Conservation (phyloP, 495 filamentous ascomycete species). For the Tuber microsphaerosporum region DNA sequence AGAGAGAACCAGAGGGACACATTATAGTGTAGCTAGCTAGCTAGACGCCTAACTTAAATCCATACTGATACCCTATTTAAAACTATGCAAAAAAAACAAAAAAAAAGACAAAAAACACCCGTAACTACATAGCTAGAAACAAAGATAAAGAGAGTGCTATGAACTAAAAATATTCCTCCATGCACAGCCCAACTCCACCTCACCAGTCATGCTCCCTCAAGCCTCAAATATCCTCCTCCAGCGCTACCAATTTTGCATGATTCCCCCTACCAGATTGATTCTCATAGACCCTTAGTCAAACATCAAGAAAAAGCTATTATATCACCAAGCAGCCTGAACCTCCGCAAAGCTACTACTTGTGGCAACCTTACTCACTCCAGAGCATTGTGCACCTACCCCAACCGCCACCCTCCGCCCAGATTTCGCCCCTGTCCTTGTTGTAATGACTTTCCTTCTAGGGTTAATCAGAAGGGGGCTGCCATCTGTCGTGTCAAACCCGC, state of each 20-base stretch:
- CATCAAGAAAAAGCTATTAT: background rate
- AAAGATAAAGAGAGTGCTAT: background rate
- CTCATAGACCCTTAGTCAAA: background rate
- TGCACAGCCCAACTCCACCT: background rate
- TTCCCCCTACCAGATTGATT: background rate
- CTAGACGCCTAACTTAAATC: background rate
- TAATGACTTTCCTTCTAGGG: background rate
- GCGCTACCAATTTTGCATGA: background rate
- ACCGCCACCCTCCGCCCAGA: background rate
- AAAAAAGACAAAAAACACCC: too few relatives aligned
- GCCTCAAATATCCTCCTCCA: background rate
- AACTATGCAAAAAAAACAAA: background rate
- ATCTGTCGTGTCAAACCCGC: background rate
- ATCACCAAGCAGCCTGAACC: conserved; percentile 2
- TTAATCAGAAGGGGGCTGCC: background rate
- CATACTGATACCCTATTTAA: background rate
- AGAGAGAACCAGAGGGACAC: background rate
- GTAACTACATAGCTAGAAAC: background rate
- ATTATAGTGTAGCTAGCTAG: background rate
- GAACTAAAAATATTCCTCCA: background rate
- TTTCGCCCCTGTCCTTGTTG: background rate
- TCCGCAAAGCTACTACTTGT: background rate
- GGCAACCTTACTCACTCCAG: background rate
- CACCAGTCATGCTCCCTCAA: background rate
- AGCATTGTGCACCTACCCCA: background rate